Base-by-base conservation (phyloP, 225 moss, liverwort and hornwort species). In the Physcomitrellopsis africana region DNA sequence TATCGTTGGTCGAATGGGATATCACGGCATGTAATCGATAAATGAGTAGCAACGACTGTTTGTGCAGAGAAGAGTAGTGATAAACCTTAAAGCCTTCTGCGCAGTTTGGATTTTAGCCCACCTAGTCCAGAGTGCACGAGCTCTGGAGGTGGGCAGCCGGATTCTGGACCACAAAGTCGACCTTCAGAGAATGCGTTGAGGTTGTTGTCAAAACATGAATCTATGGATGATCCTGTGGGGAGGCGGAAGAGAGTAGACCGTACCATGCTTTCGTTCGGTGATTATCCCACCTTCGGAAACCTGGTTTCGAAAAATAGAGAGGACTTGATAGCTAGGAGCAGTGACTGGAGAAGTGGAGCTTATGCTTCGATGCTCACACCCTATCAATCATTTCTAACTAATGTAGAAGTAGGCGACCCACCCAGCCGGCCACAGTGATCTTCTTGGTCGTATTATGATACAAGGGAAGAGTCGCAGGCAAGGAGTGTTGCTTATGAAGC, bases 11-110 rank as follows among this genome's bases (percentile, higher is more conserved):
- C 53, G 19, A 19, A 54, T 15, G 23, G 11, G 27, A 10, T 59
- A 0, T 11, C 11, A 27, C 18, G 53, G 5, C 19, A 18, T 18
- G 8, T n/a, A 54, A 0, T 54, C 11, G 18, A 54, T 19, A 19
- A 18, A 54, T 54, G 23, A 23, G 27, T 2, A 51, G 14, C 1
- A 51, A 51, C 13, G 12, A 26, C 9, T 59, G 3, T 86, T 75
- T 81, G 14, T 44, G 26, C 72, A 52, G 68, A 45, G 53, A 74
- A 82, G 20, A n/a, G 63, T 10, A 12, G 23, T 51, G 14, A 65
- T 44, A 69, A 77, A 11, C 22, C 77, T 10, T 73, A 73, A 73
- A 84, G 73, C 52, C 23, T 77, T 43, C 55, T 77, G 76, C 67
- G 76, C 7, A 67, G 67, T 49, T 47, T 76, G 29, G 47, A 60